phyloP scores from a whole-genome alignment of 352 stramenopile genomes.

The Thraustotheca clavata region DNA sequence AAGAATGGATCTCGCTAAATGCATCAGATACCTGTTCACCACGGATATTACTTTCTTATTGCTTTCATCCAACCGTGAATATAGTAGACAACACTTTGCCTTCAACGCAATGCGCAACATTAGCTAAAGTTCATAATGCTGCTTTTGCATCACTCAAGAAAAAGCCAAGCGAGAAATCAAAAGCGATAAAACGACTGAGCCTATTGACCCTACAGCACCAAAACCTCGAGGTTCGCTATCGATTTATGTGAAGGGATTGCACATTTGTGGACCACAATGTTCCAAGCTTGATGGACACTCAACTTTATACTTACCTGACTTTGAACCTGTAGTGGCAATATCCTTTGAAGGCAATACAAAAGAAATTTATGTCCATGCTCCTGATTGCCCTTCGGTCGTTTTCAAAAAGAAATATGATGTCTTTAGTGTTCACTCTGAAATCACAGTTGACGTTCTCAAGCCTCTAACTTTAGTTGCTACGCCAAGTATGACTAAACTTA shows the following conservation, averaged over 20 bases:
- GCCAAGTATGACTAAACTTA: slow-evolving; percentile 5
- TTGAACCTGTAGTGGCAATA: slow-evolving; percentile 25
- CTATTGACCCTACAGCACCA: not conserved
- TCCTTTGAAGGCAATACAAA: slow-evolving; percentile 27
- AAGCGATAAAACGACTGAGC: not conserved
- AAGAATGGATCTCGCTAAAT: slow-evolving; percentile 12
- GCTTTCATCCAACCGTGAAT: slow-evolving; percentile 25
- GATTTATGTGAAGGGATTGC: slow-evolving; percentile 25
- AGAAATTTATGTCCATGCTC: slow-evolving; percentile 22
- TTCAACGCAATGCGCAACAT: too few species aligned
- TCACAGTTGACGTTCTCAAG: slow-evolving; percentile 27
- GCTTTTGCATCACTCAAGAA: not conserved
- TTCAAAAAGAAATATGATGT: slow-evolving; percentile 31
- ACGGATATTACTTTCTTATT: slow-evolving; percentile 12
- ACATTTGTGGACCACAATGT: slow-evolving; percentile 29
- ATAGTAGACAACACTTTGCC: not conserved
- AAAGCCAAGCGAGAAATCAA: not conserved
- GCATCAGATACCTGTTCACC: not conserved
- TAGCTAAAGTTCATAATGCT: not conserved
- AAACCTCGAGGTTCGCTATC: slow-evolving; percentile 7
- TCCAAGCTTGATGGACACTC: slow-evolving; percentile 27
- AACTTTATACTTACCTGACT: slow-evolving; percentile 23
- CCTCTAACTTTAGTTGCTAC: slow-evolving; percentile 7
- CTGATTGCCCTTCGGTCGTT: slow-evolving; percentile 17
- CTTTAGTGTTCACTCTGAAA: slow-evolving; percentile 24